Conservation (phyloP, 805 yeast genomes). For the Barnettozyma pratensis region DNA sequence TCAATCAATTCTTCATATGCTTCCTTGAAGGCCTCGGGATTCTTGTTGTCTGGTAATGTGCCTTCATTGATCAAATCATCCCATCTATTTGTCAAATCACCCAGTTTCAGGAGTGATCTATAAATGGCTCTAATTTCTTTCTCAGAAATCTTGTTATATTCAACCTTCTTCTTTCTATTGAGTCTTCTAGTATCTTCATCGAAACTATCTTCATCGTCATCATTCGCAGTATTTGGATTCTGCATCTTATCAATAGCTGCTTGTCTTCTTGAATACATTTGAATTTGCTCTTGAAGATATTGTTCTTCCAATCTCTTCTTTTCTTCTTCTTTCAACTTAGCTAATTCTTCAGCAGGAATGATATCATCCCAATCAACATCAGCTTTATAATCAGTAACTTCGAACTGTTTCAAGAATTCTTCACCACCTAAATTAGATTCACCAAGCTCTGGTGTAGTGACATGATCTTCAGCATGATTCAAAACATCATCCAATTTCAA, state of each 20-base stretch:
- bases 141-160: slow-evolving; percentile 63
- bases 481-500: slow-evolving; percentile 93
- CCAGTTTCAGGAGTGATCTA: slow-evolving; percentile 73
- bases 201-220: slow-evolving; percentile 36
- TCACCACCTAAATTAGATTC: slow-evolving; percentile 98
- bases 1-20: slow-evolving; percentile 69
- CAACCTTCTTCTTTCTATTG: slow-evolving; percentile 33
- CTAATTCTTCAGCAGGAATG: slow-evolving; percentile 90
- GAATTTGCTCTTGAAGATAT: slow-evolving; percentile 82
- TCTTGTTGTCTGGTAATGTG: slow-evolving; percentile 75
- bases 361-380: slow-evolving; percentile 99
- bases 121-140: slow-evolving; percentile 83
- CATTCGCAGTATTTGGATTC: slow-evolving; percentile 31
- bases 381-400: slow-evolving; percentile 97
- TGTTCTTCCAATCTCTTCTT: slow-evolving; percentile 81
- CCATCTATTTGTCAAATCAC: slow-evolving; percentile 73
- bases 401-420: slow-evolving; percentile 94
- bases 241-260: slow-evolving; percentile 59
- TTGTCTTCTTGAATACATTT: slow-evolving; percentile 77
- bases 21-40: slow-evolving; percentile 70
- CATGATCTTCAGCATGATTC: slow-evolving; percentile 95
- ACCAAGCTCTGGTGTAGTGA: slow-evolving; percentile 93
- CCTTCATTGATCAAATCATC: slow-evolving; percentile 89
- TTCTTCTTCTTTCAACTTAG: slow-evolving; percentile 87
- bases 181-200: slow-evolving; percentile 29